Conservation (phyloP, 177 flowering plant species). For the Telopea speciosissima region DNA sequence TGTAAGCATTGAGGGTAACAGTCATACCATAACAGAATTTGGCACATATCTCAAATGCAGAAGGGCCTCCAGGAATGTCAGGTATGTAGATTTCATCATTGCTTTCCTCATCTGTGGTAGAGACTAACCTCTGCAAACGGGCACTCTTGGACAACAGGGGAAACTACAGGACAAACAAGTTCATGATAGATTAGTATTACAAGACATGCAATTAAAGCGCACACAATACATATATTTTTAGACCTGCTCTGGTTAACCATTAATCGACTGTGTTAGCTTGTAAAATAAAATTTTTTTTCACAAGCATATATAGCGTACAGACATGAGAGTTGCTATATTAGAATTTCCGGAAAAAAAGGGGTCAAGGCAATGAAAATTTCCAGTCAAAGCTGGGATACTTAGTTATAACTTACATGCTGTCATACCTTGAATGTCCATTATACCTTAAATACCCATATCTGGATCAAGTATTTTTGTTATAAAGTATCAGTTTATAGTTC, state of each 20-base stretch:
- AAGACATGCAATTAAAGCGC: neutral
- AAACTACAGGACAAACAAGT: conserved; percentile 35
- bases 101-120: conserved; percentile 30
- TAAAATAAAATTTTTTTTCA: too few relatives aligned
- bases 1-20: conserved; percentile 64
- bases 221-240: neutral
- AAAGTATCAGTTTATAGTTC: too few relatives aligned
- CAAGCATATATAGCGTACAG: too few relatives aligned
- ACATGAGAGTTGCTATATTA: too few relatives aligned
- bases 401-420: too few relatives aligned
- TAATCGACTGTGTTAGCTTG: too few relatives aligned
- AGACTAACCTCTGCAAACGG: conserved; percentile 47
- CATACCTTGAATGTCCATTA: too few relatives aligned
- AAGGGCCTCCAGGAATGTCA: conserved; percentile 68
- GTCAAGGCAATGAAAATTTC: too few relatives aligned
- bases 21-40: conserved; percentile 77
- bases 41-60: conserved; percentile 66
- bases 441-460: too few relatives aligned
- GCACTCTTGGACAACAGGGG: conserved; percentile 67
- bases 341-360: too few relatives aligned
- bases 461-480: too few relatives aligned
- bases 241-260: neutral
- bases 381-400: too few relatives aligned
- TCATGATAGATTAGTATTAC: neutral
- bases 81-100: conserved; percentile 41